These are phyloP conservation scores for Pleurostoma richardsiae DNA, from an alignment of 2,329 filamentous ascomycete genomes.

Conservation along the genomic window DNA sequence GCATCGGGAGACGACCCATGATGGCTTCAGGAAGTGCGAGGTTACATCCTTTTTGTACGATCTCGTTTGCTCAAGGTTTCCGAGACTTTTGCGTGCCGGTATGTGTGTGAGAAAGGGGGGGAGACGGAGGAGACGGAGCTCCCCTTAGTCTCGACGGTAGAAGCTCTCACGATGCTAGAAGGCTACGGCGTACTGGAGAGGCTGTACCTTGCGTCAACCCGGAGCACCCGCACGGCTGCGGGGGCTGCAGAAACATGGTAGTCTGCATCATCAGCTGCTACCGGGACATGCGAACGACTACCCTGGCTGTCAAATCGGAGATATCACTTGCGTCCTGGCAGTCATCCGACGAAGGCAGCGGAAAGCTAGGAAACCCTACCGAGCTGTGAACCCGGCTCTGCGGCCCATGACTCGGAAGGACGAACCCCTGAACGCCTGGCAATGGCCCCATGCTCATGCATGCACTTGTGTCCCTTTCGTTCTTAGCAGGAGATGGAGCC, in stretches of 20 bases:
- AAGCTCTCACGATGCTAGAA: neutral
- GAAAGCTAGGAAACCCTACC: conserved; percentile 23
- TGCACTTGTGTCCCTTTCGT: no score
- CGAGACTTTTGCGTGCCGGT: no score
- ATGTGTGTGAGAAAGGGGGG: no score
- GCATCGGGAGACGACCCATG: neutral
- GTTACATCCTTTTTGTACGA: neutral
- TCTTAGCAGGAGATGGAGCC: no score
- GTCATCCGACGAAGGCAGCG: conserved; percentile 16
- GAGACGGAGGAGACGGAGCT: no score
- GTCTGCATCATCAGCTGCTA: neutral
- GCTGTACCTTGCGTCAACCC: neutral
- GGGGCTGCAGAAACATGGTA: conserved; percentile 3
- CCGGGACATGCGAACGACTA: conserved; percentile 3
- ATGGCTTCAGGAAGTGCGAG: neutral
- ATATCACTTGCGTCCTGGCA: conserved; percentile 16
- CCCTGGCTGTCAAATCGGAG: conserved; percentile 21
- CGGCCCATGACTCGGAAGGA: neutral
- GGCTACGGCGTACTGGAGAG: neutral
- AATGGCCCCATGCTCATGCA: neutral
- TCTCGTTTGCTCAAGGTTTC: neutral
- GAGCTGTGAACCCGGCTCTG: conserved; percentile 16
- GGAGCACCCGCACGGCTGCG: neutral
- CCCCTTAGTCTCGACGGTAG: neutral
- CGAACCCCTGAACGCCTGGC: conserved; percentile 8